Evolutionary conservation across 2,329 filamentous ascomycete species (phyloP).

Genomic region (Trichoderma sp.): DNA sequence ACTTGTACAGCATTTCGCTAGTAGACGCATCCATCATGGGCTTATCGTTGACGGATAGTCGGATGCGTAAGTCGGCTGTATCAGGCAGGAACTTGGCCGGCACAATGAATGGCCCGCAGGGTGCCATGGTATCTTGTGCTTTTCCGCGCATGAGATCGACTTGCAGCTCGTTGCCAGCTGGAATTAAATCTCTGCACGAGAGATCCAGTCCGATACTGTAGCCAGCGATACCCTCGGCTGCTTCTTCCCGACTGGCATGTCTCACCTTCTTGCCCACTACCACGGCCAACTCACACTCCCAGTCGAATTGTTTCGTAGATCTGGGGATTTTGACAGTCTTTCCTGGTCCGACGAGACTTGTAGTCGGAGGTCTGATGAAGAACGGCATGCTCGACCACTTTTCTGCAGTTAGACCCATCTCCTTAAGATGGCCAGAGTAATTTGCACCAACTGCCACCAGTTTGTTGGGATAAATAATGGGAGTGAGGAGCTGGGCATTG

Average conservation of each 20-base stretch:
- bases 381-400: neutral
- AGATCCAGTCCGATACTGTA: neutral
- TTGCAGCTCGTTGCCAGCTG: neutral
- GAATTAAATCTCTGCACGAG: neutral
- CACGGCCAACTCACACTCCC: neutral
- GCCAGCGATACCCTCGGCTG: neutral
- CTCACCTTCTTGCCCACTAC: neutral
- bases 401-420: neutral
- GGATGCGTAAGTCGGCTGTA: neutral
- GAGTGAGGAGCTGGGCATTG: neutral
- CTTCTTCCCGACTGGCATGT: neutral
- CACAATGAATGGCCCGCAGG: neutral
- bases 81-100: neutral
- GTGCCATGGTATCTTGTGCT: neutral
- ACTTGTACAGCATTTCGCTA: neutral
- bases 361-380: neutral
- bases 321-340: neutral
- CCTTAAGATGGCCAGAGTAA: neutral
- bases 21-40: neutral
- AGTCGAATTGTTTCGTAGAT: neutral
- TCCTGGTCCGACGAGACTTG: neutral
- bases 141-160: neutral
- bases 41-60: neutral
- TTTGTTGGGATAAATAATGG: neutral
- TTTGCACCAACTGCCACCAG: neutral